A percentile compares a stretch with the other conserved stretches of the same genome.
These are phyloP conservation scores for Dipteronia dyeriana DNA, from an alignment of 345 rosid genomes.

Conservation along the genomic window DNA sequence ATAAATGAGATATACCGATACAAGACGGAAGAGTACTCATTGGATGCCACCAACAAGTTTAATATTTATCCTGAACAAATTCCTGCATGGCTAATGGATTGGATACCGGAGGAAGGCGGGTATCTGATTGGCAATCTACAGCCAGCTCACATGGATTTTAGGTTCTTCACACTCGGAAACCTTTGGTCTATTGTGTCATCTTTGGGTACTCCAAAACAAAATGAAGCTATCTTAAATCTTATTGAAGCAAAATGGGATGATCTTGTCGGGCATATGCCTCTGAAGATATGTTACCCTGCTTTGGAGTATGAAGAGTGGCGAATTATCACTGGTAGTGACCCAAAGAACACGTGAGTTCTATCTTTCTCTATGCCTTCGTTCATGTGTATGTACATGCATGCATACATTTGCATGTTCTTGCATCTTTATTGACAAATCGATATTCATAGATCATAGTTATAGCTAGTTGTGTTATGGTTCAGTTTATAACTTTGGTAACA, in stretches of 20 bases:
- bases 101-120: slow-evolving; percentile 86
- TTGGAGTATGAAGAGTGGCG: slow-evolving; percentile 91
- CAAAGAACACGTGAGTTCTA: slow-evolving; percentile 81
- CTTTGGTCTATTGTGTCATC: slow-evolving; percentile 84
- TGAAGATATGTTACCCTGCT: slow-evolving; percentile 93
- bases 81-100: slow-evolving; percentile 87
- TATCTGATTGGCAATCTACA: slow-evolving; percentile 78
- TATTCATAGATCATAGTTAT: background rate
- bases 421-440: background rate
- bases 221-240: slow-evolving; percentile 66
- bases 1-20: slow-evolving; percentile 90
- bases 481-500: background rate
- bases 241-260: slow-evolving; percentile 85
- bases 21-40: slow-evolving; percentile 87
- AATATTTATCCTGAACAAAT: slow-evolving; percentile 92
- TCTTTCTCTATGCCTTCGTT: background rate
- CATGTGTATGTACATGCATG: background rate
- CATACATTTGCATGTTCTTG: background rate
- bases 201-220: slow-evolving; percentile 76
- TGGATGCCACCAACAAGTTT: slow-evolving; percentile 83
- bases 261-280: slow-evolving; percentile 77
- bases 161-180: slow-evolving; percentile 84
- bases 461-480: background rate
- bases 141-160: slow-evolving; percentile 89
- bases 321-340: slow-evolving; percentile 93